Percentiles rank a stretch among this genome's conserved stretches.
Evolutionary conservation across 257 asterid genomes (phyloP).

Genomic region (Gynochthodes officinalis): DNA sequence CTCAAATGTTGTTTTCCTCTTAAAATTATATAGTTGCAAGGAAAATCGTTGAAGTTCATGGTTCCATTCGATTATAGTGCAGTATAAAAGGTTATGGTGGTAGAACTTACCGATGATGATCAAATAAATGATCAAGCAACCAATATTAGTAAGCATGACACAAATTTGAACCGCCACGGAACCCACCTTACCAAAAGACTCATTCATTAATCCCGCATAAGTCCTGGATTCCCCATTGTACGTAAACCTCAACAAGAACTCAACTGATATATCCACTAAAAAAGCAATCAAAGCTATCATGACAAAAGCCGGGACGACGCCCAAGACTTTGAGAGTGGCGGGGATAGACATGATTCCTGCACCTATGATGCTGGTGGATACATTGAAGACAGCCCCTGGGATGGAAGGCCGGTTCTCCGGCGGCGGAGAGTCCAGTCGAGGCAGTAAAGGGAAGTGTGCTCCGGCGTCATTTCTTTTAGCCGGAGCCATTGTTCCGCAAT

Average conservation of each 20-base stretch:
- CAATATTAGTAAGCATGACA: slow-evolving; percentile 76
- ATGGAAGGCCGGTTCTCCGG: slow-evolving; percentile 33
- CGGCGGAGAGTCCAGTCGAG: slow-evolving; percentile 16
- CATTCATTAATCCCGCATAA: slow-evolving; percentile 83
- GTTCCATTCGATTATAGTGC: too few species aligned
- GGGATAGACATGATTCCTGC: slow-evolving; percentile 98
- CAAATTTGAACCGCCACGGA: slow-evolving; percentile 71
- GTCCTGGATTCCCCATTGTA: slow-evolving; percentile 73
- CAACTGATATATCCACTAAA: slow-evolving; percentile 77
- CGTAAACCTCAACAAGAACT: slow-evolving; percentile 80
- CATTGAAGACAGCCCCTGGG: slow-evolving; percentile 85
- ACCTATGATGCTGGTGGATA: slow-evolving; percentile 87
- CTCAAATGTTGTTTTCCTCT: too few species aligned
- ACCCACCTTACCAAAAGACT: slow-evolving; percentile 74
- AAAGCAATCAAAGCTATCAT: slow-evolving; percentile 55
- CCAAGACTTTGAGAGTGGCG: slow-evolving; percentile 84
- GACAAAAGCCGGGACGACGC: slow-evolving; percentile 69
- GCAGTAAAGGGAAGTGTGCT: slow-evolving; percentile 56
- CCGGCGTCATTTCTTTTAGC: slow-evolving; percentile 33
- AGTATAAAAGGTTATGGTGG: neutral
- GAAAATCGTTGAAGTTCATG: too few species aligned
- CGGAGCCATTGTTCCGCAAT: slow-evolving; percentile 51
- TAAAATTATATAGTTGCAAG: too few species aligned
- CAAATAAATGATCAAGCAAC: slow-evolving; percentile 86
- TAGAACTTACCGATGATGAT: slow-evolving; percentile 66